Evolutionary conservation across 352 stramenopile genomes (phyloP), one percentile per base, ranked within the genome.

Genomic region (Phytophthora pini): DNA sequence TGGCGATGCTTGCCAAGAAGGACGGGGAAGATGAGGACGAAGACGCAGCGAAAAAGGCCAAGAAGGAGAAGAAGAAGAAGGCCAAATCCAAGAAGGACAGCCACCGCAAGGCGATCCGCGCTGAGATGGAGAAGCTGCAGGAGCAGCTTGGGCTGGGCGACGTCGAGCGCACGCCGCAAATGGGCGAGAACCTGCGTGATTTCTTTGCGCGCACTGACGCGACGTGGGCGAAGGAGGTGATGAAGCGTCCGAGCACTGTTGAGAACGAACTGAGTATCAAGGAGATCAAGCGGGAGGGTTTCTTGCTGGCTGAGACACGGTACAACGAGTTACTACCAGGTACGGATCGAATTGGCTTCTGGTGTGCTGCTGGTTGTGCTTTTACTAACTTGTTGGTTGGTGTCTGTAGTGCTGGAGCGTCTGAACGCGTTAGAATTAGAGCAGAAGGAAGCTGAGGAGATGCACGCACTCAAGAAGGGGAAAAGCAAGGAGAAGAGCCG

Each of bases 281-380:
- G 64, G 88, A 95, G 61, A 91, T 94, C 56, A 96, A 96, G 66
- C 82, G 87, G 39, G 85, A 92, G 62, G 88, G 82, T 7, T 96
- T 96, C 43, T 55, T 67, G 39, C 69, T 93, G 61, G 84, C 87
- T 3, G 84, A 92, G 36, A 65, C 78, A 31, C 82, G 85, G 29
- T 96, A 94, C 70, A 87, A 92, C 62, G 87, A 93, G 67, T 61
- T 96, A 53, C 50, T 93, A 41, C 83, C 82, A 73, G 79, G 83
- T 92, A 82, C 51, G 69, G 9, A 40, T 43, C 43, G 43, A 31
- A 7, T 34, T 47, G 15, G 15, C 41, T n/a, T 8, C n/a, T 34
- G 45, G 17, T 17, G 17, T 20, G 17, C 17, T 20, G 17, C 15
- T 43, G 17, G 5, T 8, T 49, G 13, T 36, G 24, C 54, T 24